phyloP scores from a whole-genome alignment of 768 basidiomycete species.

The Kwoniella bestiolae region DNA sequence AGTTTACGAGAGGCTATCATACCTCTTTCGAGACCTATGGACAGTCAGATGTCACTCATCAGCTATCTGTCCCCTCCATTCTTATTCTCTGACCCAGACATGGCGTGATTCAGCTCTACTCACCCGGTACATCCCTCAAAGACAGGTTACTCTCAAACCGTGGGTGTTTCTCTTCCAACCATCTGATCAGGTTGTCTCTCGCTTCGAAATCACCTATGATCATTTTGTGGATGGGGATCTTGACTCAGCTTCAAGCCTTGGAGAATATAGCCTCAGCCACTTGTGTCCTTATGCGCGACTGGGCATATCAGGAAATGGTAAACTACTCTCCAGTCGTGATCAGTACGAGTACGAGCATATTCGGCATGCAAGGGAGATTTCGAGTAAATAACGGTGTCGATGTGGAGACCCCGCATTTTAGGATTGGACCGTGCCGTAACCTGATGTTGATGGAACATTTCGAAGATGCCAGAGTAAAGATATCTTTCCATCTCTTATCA shows the following conservation, averaged over 20 bases:
- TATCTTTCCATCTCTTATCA: not conserved
- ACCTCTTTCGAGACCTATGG: conserved; percentile 71
- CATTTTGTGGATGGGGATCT: not conserved
- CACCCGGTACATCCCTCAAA: conserved; percentile 64
- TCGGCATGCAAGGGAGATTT: not conserved
- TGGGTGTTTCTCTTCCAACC: conserved; percentile 64
- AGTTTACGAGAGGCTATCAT: conserved; percentile 65
- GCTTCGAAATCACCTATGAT: conserved; percentile 7
- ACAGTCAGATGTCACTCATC: not conserved
- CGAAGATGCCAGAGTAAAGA: not conserved
- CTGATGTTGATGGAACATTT: not conserved
- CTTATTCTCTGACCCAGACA: not conserved
- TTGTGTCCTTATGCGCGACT: not conserved
- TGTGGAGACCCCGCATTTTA: not conserved
- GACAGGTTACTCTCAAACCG: conserved; percentile 59
- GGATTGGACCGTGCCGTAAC: not conserved
- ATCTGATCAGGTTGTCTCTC: conserved; percentile 64
- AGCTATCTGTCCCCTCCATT: not conserved
- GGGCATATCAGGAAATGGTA: not conserved
- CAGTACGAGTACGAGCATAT: no score
- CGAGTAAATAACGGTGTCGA: not conserved
- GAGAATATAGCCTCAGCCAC: no score
- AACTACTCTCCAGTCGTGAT: no score
- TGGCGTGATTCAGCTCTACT: conserved; percentile 24
- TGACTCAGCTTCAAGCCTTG: no score